phyloP scores from a whole-genome alignment of 2,329 filamentous ascomycete species.

The Thermoascus crustaceus region DNA sequence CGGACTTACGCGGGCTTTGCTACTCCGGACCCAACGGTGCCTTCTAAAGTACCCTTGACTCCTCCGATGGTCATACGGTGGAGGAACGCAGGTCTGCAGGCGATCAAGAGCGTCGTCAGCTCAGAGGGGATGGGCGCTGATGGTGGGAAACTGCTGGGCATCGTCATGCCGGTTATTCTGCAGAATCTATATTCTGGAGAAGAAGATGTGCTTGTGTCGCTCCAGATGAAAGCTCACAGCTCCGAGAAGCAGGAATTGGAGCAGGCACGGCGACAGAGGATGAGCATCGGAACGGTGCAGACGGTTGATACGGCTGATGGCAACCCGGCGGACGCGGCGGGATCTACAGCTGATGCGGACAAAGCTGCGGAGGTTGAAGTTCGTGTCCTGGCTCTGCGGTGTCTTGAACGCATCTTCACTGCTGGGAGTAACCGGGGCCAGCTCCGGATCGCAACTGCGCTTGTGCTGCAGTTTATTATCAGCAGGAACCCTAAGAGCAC shows the following conservation, averaged over 20 bases:
- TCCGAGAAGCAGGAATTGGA: conserved; percentile 63
- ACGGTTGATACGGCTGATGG: conserved; percentile 64
- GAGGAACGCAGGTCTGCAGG: conserved; percentile 65
- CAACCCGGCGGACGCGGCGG: conserved; percentile 57
- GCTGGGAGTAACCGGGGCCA: conserved; percentile 69
- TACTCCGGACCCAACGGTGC: conserved; percentile 47
- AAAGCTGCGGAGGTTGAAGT: conserved; percentile 84
- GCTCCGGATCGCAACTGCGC: conserved; percentile 65
- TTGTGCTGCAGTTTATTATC: conserved; percentile 65
- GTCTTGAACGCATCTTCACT: conserved; percentile 76
- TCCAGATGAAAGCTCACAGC: conserved; percentile 59
- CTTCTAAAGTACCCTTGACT: conserved; percentile 49
- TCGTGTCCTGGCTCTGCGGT: conserved; percentile 73
- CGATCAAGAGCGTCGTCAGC: conserved; percentile 70
- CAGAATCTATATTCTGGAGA: conserved; percentile 67
- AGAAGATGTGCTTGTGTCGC: conserved; percentile 56
- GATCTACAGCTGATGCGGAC: conserved; percentile 78
- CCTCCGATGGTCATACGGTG: conserved; percentile 70
- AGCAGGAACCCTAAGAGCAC: conserved; percentile 47
- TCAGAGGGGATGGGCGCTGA: conserved; percentile 72
- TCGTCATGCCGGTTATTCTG: conserved; percentile 75
- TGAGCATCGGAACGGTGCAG: conserved; percentile 70
- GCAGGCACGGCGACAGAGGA: conserved; percentile 56
- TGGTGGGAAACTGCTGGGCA: conserved; percentile 64
- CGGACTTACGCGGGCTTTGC: conserved; percentile 72